Conservation (phyloP, 225 moss, liverwort and hornwort genomes). For the Polytrichum commune region DNA sequence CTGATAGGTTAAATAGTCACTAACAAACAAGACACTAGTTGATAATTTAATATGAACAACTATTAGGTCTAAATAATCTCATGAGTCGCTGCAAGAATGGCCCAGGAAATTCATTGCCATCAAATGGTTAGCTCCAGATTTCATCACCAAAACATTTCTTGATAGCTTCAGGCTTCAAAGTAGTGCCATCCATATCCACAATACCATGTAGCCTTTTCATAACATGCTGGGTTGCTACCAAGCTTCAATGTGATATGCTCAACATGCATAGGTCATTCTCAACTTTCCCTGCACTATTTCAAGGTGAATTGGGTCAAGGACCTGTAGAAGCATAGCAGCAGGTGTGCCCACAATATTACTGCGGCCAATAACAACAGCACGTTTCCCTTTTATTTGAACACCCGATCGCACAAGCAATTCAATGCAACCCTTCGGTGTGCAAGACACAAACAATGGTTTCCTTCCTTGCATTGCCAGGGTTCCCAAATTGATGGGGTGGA, state of each 20-base stretch:
- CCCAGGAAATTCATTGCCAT: background rate
- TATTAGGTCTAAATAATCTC: too few species aligned
- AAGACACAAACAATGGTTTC: conserved; percentile 68
- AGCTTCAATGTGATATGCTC: background rate
- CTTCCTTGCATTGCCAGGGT: conserved; percentile 86
- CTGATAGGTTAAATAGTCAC: background rate
- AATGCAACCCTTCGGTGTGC: conserved; percentile 92
- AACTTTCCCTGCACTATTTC: background rate
- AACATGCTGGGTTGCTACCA: background rate
- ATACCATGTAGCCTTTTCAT: background rate
- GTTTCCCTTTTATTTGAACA: conserved; percentile 67
- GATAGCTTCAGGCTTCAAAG: background rate
- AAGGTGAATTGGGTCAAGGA: background rate
- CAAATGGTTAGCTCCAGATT: background rate
- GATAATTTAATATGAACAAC: background rate
- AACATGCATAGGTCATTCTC: too few species aligned
- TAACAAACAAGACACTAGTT: background rate
- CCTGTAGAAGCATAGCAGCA: conserved; percentile 73
- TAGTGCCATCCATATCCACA: background rate
- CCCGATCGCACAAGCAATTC: conserved; percentile 71
- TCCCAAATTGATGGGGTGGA: conserved; percentile 91
- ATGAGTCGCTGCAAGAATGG: background rate
- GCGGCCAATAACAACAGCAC: conserved; percentile 87
- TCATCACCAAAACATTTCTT: background rate
- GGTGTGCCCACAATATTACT: conserved; percentile 97